A percentile compares a stretch with the other conserved stretches of the same genome.
Evolutionary conservation across 768 basidiomycete genomes (phyloP).

Genomic region (Podaxis rugospora): DNA sequence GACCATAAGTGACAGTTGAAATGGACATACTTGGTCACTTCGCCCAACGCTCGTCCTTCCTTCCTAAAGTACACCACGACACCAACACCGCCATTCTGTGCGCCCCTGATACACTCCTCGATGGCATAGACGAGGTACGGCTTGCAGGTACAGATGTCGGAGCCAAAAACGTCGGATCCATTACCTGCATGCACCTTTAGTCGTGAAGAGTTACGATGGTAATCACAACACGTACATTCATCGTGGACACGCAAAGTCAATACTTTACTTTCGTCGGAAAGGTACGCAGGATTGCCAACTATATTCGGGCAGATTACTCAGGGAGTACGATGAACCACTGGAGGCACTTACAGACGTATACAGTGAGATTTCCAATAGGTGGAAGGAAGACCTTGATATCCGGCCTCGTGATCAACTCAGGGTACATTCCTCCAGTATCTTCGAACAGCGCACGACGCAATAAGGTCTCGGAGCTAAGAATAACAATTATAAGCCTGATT

Average conservation of each 20-base stretch:
- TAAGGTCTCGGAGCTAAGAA: constrained; percentile 66
- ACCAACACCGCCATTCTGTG: constrained; percentile 70
- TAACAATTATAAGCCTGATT: background rate
- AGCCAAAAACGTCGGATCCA: constrained; percentile 95
- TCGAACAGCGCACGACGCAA: constrained; percentile 93
- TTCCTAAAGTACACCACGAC: constrained; percentile 93
- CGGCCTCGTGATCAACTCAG: constrained; percentile 90
- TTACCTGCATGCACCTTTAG: constrained; percentile 49
- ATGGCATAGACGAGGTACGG: constrained; percentile 92
- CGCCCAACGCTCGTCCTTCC: constrained; percentile 89
- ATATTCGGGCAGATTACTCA: background rate
- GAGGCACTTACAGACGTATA: constrained; percentile 73
- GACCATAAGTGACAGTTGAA: background rate
- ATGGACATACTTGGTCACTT: constrained; percentile 75
- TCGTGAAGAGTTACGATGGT: background rate
- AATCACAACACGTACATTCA: constrained; percentile 55
- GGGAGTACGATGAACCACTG: background rate
- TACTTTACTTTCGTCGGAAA: constrained; percentile 73
- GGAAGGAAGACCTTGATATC: constrained; percentile 96
- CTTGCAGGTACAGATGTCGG: constrained; percentile 90
- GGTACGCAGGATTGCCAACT: constrained; percentile 83
- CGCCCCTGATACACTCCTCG: constrained; percentile 85
- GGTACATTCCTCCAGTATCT: constrained; percentile 95
- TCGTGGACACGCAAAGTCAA: constrained; percentile 90
- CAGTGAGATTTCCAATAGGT: constrained; percentile 87